phyloP scores from a whole-genome alignment of 805 yeast genomes.

The Spathaspora hagerdaliae region DNA sequence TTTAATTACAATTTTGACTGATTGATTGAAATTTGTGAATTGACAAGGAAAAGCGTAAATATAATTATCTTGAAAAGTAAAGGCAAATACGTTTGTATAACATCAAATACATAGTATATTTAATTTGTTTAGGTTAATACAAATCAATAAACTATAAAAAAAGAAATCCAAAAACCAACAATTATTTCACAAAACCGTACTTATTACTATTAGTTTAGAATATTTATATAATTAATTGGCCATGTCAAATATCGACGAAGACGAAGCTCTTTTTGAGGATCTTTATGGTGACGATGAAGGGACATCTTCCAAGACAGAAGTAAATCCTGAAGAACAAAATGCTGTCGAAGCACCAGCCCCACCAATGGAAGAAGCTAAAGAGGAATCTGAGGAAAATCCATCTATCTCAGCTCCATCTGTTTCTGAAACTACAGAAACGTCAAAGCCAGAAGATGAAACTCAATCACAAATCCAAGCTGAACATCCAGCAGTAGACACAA shows the following conservation, averaged over 20 bases:
- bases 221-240: constrained; percentile 1
- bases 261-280: constrained; percentile 91
- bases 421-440: background rate
- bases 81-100: background rate
- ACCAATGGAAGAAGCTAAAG: background rate
- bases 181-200: background rate
- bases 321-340: constrained; percentile 11
- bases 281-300: constrained; percentile 45
- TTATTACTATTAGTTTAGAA: background rate
- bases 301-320: constrained; percentile 3
- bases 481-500: constrained; percentile 7
- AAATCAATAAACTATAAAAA: constrained; percentile 1
- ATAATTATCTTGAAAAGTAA: background rate
- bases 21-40: no score
- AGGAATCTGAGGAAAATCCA: constrained; percentile 3
- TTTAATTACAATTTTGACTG: no score
- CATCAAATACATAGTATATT: constrained; percentile 2
- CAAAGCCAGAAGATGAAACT: background rate
- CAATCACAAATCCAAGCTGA: background rate
- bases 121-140: constrained; percentile 2
- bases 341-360: constrained; percentile 7
- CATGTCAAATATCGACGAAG: constrained; percentile 66
- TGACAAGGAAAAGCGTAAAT: no score
- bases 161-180: background rate
- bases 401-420: background rate